phyloP scores from a whole-genome alignment of 495 filamentous ascomycete species.

The Talaromyces adpressus region DNA sequence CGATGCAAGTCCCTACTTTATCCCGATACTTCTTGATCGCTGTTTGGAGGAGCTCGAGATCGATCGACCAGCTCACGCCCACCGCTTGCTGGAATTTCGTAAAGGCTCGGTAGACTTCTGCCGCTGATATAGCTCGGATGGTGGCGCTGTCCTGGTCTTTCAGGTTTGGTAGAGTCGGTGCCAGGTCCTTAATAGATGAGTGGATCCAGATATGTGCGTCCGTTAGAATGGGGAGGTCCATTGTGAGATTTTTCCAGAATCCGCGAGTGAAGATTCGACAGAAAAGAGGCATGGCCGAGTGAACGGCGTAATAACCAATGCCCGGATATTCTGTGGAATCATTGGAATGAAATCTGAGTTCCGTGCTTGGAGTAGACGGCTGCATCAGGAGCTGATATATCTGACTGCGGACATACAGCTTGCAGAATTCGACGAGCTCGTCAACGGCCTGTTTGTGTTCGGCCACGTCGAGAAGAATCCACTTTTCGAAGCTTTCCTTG shows the following conservation, averaged over 20 bases:
- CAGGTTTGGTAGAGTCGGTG: slow-evolving; percentile 3
- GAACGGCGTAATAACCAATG: slow-evolving; percentile 4
- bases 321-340: slow-evolving; percentile 11
- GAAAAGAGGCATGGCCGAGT: slow-evolving; percentile 9
- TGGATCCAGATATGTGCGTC: not conserved
- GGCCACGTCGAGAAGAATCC: slow-evolving; percentile 15
- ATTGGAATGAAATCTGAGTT: not conserved
- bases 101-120: not conserved
- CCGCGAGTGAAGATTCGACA: slow-evolving; percentile 27
- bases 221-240: not conserved
- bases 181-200: not conserved
- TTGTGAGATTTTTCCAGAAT: slow-evolving; percentile 25
- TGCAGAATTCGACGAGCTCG: slow-evolving; percentile 16
- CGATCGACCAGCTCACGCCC: not conserved
- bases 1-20: not conserved
- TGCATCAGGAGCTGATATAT: slow-evolving; percentile 15
- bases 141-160: slow-evolving; percentile 6
- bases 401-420: slow-evolving; percentile 21
- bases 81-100: not conserved
- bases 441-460: slow-evolving; percentile 11
- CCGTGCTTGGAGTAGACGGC: not conserved
- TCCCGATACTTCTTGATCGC: not conserved
- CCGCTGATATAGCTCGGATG: not conserved
- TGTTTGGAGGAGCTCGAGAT: not conserved
- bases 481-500: slow-evolving; percentile 12